phyloP scores from a whole-genome alignment of 2,329 filamentous ascomycete species.

The Eutypella sp. region DNA sequence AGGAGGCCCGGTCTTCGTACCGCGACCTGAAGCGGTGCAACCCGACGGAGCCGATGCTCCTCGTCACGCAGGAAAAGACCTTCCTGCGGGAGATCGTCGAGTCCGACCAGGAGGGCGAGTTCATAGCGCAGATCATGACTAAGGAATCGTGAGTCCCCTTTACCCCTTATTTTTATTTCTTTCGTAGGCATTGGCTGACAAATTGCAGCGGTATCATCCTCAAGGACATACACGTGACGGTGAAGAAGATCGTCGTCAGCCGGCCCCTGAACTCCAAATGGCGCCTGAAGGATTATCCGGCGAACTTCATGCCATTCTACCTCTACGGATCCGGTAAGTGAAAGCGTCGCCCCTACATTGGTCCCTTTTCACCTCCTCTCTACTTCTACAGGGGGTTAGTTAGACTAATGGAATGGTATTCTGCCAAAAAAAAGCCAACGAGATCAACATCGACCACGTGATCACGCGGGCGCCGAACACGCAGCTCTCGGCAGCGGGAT shows the following conservation, averaged over 20 bases:
- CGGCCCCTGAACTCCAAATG: slow-evolving; percentile 31
- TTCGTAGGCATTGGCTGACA: background rate
- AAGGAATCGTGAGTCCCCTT: slow-evolving; percentile 21
- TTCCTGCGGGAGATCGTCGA: slow-evolving; percentile 19
- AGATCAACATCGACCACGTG: slow-evolving; percentile 38
- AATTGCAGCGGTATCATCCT: slow-evolving; percentile 16
- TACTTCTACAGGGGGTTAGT: no score
- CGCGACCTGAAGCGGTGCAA: slow-evolving; percentile 17
- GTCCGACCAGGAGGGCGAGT: slow-evolving; percentile 9
- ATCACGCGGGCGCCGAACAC: slow-evolving; percentile 38
- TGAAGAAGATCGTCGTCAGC: slow-evolving; percentile 24
- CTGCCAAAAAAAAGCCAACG: no score
- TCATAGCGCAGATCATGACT: slow-evolving; percentile 25
- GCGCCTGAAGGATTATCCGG: slow-evolving; percentile 31
- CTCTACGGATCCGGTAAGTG: slow-evolving; percentile 32
- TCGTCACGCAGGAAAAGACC: slow-evolving; percentile 21
- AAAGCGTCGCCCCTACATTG: background rate
- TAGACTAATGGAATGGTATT: no score
- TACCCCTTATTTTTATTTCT: background rate
- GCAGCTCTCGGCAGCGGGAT: slow-evolving; percentile 25
- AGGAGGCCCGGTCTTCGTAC: slow-evolving; percentile 16
- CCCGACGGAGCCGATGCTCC: slow-evolving; percentile 21
- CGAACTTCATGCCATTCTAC: slow-evolving; percentile 37
- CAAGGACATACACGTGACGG: slow-evolving; percentile 16
- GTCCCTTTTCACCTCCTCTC: no score